A percentile compares a stretch with the other conserved stretches of the same genome.
Evolutionary conservation across 2,329 filamentous ascomycete genomes (phyloP).

Genomic region (Arachnomyces sp.): DNA sequence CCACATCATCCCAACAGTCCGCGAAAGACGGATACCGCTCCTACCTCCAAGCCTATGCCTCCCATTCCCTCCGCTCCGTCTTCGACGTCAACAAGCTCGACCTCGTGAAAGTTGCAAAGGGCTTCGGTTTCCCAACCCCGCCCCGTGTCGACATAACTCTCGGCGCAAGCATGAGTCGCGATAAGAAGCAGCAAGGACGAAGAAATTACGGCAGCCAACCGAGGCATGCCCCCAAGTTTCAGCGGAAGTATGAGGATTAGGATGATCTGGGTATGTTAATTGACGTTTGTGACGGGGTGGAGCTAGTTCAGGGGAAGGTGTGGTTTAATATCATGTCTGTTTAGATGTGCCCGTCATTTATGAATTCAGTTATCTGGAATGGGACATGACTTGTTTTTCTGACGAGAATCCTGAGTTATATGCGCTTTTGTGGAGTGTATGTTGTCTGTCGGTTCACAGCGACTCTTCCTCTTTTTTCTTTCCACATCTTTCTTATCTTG

Average conservation of each 20-base stretch:
- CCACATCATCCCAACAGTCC: conserved; percentile 34
- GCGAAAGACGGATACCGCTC: conserved; percentile 71
- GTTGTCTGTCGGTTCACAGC: too few relatives aligned
- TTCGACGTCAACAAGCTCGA: conserved; percentile 80
- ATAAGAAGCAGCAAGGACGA: conserved; percentile 62
- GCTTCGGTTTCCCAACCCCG: conserved; percentile 70
- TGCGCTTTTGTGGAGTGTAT: too few relatives aligned
- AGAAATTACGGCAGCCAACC: conserved; percentile 74
- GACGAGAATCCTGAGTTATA: too few relatives aligned
- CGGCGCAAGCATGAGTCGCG: conserved; percentile 66
- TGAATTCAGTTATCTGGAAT: too few relatives aligned
- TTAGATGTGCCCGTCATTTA: too few relatives aligned
- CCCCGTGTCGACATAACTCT: conserved; percentile 73
- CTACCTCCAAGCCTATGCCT: conserved; percentile 92
- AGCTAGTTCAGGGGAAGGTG: too few relatives aligned
- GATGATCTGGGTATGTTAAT: too few relatives aligned
- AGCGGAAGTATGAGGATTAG: conserved; percentile 37
- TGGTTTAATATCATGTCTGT: too few relatives aligned
- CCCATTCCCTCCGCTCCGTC: conserved; percentile 71
- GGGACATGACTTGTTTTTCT: too few relatives aligned
- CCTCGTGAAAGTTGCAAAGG: conserved; percentile 74
- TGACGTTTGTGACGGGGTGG: too few relatives aligned
- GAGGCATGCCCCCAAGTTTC: conserved; percentile 53
- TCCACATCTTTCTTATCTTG: too few relatives aligned
- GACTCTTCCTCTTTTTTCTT: too few relatives aligned